Evolutionary conservation across 2,329 filamentous ascomycete species (phyloP), one percentile per base, ranked within the genome.

Genomic region (Trichophyton mentagrophytes): DNA sequence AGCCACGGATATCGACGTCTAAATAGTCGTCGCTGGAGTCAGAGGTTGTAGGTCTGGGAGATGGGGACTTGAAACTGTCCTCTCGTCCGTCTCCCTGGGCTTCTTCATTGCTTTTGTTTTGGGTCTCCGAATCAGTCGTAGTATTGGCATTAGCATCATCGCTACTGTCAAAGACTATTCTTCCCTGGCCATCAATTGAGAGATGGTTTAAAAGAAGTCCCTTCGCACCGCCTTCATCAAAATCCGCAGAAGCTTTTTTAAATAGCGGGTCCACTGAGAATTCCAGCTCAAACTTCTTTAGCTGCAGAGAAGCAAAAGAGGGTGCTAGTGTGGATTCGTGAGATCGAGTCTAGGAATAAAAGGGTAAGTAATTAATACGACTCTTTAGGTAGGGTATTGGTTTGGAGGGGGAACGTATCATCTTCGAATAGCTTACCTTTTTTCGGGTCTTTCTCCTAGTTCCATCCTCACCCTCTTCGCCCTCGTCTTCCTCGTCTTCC

Each of bases 141-240:
- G 78, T 78, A 61, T 80, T 78, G 15, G 78, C 78, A 71, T 80
- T 78, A 15, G 78, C 78, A 71, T 97, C 93, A 71, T 99, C 92
- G 69, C 91, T 97, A 77, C 92, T 97, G 75, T 99, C 93, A 70
- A 99, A 99, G 3, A 99, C 91, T 64, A 99, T 99, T 40, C 92
- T 84, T 47, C 93, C 93, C 65, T 90, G 85, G 1, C 84, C 83
- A 73, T 99, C 93, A 65, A 99, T 96, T 70, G 92, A 89, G n/a
- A 99, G 80, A 73, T 99, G 92, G 70, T 99, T 99, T 36, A 99
- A 81, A 20, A 99, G 80, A 47, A 99, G 79, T 20, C 93, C 93
- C 74, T 97, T 99, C 61, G 93, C 93, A 61, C 93, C 93, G 20
- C 93, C 93, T 76, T 99, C 93, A 70, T 99, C 93, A 66, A 99